Evolutionary conservation across 129 eudicot species (phyloP), one percentile per base, ranked within the genome.

Genomic region (Flaveria bidentis): DNA sequence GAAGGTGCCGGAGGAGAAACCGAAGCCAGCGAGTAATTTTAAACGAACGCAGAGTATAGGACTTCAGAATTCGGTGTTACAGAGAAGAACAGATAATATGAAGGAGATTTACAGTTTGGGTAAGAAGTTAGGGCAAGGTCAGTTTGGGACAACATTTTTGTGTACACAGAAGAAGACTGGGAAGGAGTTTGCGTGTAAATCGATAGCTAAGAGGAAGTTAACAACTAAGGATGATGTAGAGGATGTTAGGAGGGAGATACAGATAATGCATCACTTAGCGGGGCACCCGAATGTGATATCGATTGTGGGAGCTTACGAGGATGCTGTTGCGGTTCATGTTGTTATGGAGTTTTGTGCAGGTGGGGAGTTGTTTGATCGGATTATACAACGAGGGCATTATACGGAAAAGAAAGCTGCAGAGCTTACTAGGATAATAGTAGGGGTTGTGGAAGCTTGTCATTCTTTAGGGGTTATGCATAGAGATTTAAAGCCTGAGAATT

Each of bases 201-300:
- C 97, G 0, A 87, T 93, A 69, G 96, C 97, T 0, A 93, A 93
- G 72, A 78, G 98, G 84, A 93, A 90, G 77, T 74, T 93, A 77
- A 74, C 84, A 0, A 93, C 97, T 2, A 74, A 79, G 56, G 98
- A 93, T 50, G 97, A 93, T 64, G 92, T 93, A 62, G 97, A 93
- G 89, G 98, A 93, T 85, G 97, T 90, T 42, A 86, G 98, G 71
- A 86, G 97, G 80, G 98, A 93, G 85, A 88, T 93, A 80, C 98
- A 90, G 81, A 93, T 93, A 61, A 90, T 93, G 98, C 98, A 93
- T 78, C 98, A 93, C 49, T 76, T 93, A 64, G 87, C 91, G 0
- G 97, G 98, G 10, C 95, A 93, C 63, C 89, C 91, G 0, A 85
- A 88, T 79, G 92, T 93, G 55, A 87, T 93, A 50, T 71, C 83